Conservation (phyloP, 164 flowering plant species). For the Aristolochia fimbriata region DNA sequence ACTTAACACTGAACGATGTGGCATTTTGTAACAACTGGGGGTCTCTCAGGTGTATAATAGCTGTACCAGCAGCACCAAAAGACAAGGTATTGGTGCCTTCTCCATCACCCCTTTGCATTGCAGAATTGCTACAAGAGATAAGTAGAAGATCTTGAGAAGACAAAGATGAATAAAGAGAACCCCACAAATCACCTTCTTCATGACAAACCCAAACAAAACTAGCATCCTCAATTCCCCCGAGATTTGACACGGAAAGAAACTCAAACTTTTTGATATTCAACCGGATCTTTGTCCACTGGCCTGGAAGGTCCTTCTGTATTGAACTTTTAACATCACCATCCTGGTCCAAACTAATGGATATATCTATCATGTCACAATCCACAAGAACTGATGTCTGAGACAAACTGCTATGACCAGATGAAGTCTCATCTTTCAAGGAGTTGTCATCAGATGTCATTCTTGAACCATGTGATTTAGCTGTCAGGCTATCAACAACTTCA, state of each 20-base stretch:
- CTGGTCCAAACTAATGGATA: conserved; percentile 33
- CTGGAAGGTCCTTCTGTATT: conserved; percentile 72
- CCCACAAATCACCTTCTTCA: conserved; percentile 71
- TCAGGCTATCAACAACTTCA: conserved; percentile 36
- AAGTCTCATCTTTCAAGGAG: conserved; percentile 5
- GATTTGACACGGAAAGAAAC: conserved; percentile 58
- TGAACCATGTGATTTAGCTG: conserved; percentile 15
- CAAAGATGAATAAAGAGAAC: conserved; percentile 34
- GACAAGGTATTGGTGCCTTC: conserved; percentile 85
- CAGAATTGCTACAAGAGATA: conserved; percentile 62
- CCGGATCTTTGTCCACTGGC: conserved; percentile 53
- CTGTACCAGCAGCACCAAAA: conserved; percentile 60
- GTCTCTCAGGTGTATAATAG: conserved; percentile 48
- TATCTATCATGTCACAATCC: conserved; percentile 52
- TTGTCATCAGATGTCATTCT: conserved; percentile 3
- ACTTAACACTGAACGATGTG: conserved; percentile 49
- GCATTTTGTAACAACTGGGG: conserved; percentile 33
- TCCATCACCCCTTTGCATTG: conserved; percentile 84
- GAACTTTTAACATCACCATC: conserved; percentile 27
- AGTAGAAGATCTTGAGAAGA: conserved; percentile 49
- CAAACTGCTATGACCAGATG: conserved; percentile 5
- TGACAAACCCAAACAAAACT: conserved; percentile 64
- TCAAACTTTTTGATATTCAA: conserved; percentile 53
- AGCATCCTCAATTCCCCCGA: conserved; percentile 57
- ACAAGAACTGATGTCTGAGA: conserved; percentile 58